These are phyloP conservation scores for Pyrenula massariospora DNA, from an alignment of 495 filamentous ascomycete species.

Conservation along the genomic window DNA sequence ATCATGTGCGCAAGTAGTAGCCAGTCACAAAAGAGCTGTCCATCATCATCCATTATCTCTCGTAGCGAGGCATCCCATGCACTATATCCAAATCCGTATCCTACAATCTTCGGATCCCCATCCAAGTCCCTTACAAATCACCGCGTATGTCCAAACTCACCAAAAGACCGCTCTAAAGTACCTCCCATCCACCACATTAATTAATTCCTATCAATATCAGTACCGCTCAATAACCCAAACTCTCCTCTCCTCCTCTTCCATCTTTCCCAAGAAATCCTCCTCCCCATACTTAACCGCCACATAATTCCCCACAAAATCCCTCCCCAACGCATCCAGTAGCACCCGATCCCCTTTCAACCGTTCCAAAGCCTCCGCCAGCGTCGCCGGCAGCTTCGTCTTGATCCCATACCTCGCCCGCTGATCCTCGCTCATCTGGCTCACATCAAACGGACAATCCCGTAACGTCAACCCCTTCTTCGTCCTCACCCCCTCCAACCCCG, in stretches of 20 bases:
- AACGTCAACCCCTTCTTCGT: constrained; percentile 28
- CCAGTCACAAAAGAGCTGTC: too few relatives aligned
- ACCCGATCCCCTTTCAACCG: constrained; percentile 12
- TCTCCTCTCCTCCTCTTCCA: constrained; percentile 36
- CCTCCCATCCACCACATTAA: too few relatives aligned
- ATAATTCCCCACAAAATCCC: constrained; percentile 45
- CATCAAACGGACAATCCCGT: constrained; percentile 43
- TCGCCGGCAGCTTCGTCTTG: constrained; percentile 26
- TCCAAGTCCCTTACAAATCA: too few relatives aligned
- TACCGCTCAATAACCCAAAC: constrained; percentile 50
- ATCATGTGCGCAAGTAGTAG: too few relatives aligned
- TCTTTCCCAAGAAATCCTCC: constrained; percentile 30
- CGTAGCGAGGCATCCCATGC: too few relatives aligned
- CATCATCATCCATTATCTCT: too few relatives aligned
- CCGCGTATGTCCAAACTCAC: too few relatives aligned
- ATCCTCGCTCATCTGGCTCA: constrained; percentile 13
- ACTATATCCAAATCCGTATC: too few relatives aligned
- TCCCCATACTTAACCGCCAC: constrained; percentile 46
- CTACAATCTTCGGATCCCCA: too few relatives aligned
- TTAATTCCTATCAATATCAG: too few relatives aligned
- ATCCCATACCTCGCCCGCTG: constrained; percentile 20
- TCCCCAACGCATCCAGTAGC: constrained; percentile 29
- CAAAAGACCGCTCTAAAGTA: too few relatives aligned
- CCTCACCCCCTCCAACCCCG: constrained; percentile 50
- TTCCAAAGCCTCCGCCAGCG: constrained; percentile 18